A percentile compares a stretch with the other conserved stretches of the same genome.
Conservation (phyloP, 2,329 filamentous ascomycete genomes). For the Diaporthe citriasiana region DNA sequence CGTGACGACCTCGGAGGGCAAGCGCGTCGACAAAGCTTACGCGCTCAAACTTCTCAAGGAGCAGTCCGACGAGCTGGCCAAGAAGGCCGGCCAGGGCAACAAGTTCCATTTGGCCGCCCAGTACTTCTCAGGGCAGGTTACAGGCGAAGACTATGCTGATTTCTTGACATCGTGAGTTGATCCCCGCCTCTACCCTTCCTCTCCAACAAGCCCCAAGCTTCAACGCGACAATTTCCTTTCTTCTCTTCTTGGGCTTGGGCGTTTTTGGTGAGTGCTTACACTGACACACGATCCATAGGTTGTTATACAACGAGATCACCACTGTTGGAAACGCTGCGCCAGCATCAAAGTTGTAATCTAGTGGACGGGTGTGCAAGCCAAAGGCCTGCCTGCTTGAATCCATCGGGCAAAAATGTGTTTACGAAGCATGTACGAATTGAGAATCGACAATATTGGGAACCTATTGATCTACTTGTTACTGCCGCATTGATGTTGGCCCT, state of each 20-base stretch:
- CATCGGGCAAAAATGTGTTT: neutral
- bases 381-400: neutral
- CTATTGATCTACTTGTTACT: neutral
- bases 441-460: neutral
- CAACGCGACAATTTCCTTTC: no score
- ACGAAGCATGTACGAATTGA: slow-evolving; percentile 16
- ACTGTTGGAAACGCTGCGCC: slow-evolving; percentile 73
- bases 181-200: neutral
- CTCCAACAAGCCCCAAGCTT: neutral
- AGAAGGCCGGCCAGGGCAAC: slow-evolving; percentile 86
- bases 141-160: slow-evolving; percentile 97
- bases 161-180: slow-evolving; percentile 84
- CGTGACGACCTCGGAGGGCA: slow-evolving; percentile 85
- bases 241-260: neutral
- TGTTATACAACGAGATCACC: slow-evolving; percentile 91
- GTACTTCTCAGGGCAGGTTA: slow-evolving; percentile 94
- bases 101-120: slow-evolving; percentile 92
- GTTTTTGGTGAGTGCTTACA: neutral
- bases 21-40: slow-evolving; percentile 93
- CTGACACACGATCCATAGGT: slow-evolving; percentile 58
- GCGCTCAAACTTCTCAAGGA: slow-evolving; percentile 89
- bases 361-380: neutral
- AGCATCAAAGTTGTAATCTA: slow-evolving; percentile 73
- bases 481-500: no score
- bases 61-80: slow-evolving; percentile 80